phyloP scores from a whole-genome alignment of 345 rosid species.

The Eutrema heterophyllum region DNA sequence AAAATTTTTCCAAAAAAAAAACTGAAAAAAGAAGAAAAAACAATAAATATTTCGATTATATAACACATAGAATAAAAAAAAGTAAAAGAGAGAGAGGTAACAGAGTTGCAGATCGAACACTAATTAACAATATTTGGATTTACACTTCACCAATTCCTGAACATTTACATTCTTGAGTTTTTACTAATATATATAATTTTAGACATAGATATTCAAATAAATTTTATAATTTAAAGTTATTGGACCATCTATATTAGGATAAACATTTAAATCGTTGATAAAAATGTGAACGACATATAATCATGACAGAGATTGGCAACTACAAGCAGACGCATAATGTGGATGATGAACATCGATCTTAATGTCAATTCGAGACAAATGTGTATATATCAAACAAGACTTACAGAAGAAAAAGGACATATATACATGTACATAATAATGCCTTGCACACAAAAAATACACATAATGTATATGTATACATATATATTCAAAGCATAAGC shows the following conservation, averaged over 20 bases:
- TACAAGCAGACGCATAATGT: constrained; percentile 1
- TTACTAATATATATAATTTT: background rate
- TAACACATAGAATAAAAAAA: too few species aligned
- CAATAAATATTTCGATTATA: too few species aligned
- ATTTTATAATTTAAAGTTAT: background rate
- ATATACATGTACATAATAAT: background rate
- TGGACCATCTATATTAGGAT: background rate
- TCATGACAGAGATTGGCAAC: background rate
- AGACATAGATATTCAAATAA: background rate
- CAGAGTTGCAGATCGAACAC: too few species aligned
- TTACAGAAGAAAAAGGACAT: constrained; percentile 2
- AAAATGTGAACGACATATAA: background rate
- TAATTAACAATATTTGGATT: background rate
- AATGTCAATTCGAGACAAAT: constrained; percentile 6
- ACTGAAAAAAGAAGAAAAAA: too few species aligned
- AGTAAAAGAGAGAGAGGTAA: too few species aligned
- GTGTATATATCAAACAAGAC: constrained; percentile 5
- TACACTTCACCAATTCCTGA: background rate
- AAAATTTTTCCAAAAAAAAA: too few species aligned
- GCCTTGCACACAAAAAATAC: too few species aligned
- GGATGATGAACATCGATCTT: background rate
- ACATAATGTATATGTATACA: background rate
- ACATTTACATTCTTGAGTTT: background rate
- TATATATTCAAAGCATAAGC: background rate
- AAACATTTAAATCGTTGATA: background rate